Conservation (phyloP, 345 rosid genomes). For the Dovyalis caffra region DNA sequence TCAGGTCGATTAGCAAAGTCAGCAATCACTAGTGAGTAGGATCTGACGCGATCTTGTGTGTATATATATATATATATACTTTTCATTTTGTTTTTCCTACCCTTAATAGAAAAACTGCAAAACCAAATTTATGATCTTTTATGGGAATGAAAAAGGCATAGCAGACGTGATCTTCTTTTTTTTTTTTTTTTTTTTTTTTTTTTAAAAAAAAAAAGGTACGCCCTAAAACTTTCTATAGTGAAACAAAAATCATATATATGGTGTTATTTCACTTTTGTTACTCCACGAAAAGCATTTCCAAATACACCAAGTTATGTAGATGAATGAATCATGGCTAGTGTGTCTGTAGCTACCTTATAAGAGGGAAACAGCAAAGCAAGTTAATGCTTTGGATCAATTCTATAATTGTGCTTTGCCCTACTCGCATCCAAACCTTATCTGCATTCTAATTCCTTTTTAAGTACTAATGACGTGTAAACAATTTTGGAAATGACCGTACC, state of each 20-base stretch:
- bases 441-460: background rate
- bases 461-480: background rate
- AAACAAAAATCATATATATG: no score
- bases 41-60: slow-evolving; percentile 28
- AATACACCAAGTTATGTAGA: no score
- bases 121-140: slow-evolving; percentile 1
- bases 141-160: background rate
- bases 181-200: no score
- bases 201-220: no score
- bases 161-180: no score
- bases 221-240: no score
- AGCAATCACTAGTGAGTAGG: slow-evolving; percentile 44
- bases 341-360: background rate
- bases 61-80: slow-evolving; percentile 17
- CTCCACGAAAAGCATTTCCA: no score
- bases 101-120: background rate
- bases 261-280: no score
- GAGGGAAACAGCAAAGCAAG: slow-evolving; percentile 39
- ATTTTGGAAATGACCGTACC: slow-evolving; percentile 3
- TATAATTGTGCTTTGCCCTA: background rate
- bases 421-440: background rate
- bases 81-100: background rate
- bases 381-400: background rate
- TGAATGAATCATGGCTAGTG: no score
- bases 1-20: slow-evolving; percentile 11